Evolutionary conservation across 352 stramenopile genomes (phyloP).

Genomic region (Pseudoperonospora humuli): DNA sequence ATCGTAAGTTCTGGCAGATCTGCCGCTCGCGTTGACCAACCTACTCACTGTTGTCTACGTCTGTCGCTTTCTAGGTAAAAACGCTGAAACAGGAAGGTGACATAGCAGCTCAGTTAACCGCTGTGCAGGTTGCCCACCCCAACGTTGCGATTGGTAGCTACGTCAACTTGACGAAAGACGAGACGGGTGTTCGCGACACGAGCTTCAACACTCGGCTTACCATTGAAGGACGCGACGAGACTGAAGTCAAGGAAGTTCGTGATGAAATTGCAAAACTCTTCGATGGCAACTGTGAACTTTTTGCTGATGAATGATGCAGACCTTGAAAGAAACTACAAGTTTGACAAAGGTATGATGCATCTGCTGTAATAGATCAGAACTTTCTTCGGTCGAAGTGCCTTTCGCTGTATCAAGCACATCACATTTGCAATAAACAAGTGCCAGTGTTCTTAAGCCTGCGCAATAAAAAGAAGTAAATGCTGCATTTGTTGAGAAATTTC

Average conservation of each 20-base stretch:
- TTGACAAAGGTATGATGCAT: too few relatives aligned
- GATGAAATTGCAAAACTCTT: slow-evolving; percentile 33
- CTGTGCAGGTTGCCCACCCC: slow-evolving; percentile 56
- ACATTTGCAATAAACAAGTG: background rate
- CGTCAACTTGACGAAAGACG: slow-evolving; percentile 64
- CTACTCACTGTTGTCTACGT: background rate
- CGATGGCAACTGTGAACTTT: slow-evolving; percentile 8
- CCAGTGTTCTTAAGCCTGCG: too few relatives aligned
- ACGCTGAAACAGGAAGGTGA: slow-evolving; percentile 62
- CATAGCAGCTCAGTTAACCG: slow-evolving; percentile 50
- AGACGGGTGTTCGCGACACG: slow-evolving; percentile 41
- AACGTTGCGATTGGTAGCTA: slow-evolving; percentile 79
- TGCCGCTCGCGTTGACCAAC: background rate
- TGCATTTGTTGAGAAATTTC: slow-evolving; percentile 17
- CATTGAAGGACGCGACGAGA: slow-evolving; percentile 44
- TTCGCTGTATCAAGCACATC: too few relatives aligned
- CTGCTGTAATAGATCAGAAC: too few relatives aligned
- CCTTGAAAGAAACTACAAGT: background rate
- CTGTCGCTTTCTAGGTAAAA: slow-evolving; percentile 36
- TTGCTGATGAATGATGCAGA: background rate
- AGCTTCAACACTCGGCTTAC: slow-evolving; percentile 67
- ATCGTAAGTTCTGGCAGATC: slow-evolving; percentile 35
- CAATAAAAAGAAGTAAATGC: slow-evolving; percentile 2
- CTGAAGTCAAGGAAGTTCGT: slow-evolving; percentile 49
- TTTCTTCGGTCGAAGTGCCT: too few relatives aligned